Evolutionary conservation across 2,329 filamentous ascomycete genomes (phyloP), one percentile per base, ranked within the genome.

Genomic region (Fusarium oligoseptatum): DNA sequence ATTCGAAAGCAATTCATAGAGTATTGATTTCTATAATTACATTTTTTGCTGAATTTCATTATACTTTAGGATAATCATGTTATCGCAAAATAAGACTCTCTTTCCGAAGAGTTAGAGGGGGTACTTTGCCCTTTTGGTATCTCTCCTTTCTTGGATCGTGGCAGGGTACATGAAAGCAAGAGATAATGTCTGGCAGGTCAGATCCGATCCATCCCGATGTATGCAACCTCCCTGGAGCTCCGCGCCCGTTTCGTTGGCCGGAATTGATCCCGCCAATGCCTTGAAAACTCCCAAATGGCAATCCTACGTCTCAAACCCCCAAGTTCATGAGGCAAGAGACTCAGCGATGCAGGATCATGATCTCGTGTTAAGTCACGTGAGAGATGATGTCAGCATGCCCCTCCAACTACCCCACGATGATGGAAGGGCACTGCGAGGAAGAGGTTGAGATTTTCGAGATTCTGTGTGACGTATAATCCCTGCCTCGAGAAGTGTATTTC

Each of bases 381-480:
- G 2, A 29, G 58, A 68, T 73, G 71, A 73, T 74, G 71, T 74
- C 71, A 74, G 71, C 67, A 65, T 74, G 48, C 71, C 72, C 71
- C 72, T 74, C 71, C 71, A 74, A n/a, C 34, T 69, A 48, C 57
- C 57, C 64, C 72, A 70, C 72, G 72, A 65, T 71, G 60, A 43
- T 71, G 60, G 43, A 22, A 36, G 56, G 62, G 50, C 52, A 37
- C 27, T 15, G 29, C 39, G 45, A 75, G 74, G 68, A 75, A 66
- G 37, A 70, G 64, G 43, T 64, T 27, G 52, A 66, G 32, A 69
- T 69, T 72, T 73, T 60, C 67, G 69, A 70, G 52, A 29, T 39
- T 66, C 37, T 72, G 58, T 60, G 61, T 60, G 64, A 43, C 58
- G 48, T 27, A 37, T 39, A 27, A 32, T 29, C 37, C n/a, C 56